Evolutionary conservation across 305 asterid genomes (phyloP).

Genomic region (Fraxinus paxiana): DNA sequence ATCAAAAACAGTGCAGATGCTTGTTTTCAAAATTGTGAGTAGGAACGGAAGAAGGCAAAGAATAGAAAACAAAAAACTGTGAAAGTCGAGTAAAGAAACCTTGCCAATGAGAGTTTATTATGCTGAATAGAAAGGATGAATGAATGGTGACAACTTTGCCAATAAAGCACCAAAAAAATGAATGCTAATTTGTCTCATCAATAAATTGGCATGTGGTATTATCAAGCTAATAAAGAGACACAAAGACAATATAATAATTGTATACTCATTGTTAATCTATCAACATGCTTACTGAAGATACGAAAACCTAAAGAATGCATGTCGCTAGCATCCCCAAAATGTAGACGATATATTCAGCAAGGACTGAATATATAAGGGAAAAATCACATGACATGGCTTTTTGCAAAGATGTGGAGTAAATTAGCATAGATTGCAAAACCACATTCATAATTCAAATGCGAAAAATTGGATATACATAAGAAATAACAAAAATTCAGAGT

Average conservation of each 20-base stretch:
- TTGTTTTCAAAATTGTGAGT: neutral
- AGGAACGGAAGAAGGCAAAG: neutral
- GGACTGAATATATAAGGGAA: neutral
- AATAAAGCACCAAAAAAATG: neutral
- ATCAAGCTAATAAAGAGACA: neutral
- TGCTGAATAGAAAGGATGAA: neutral
- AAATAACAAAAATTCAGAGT: too few relatives aligned
- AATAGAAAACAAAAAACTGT: too few relatives aligned
- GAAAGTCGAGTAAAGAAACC: neutral
- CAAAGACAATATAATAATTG: neutral
- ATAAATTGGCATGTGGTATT: neutral
- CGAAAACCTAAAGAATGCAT: neutral
- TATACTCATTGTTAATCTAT: neutral
- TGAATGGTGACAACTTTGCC: neutral
- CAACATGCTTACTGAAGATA: neutral
- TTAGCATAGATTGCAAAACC: too few relatives aligned
- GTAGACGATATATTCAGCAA: neutral
- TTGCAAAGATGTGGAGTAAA: too few relatives aligned
- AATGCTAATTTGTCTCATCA: neutral
- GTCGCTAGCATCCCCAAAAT: neutral
- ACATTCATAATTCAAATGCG: too few relatives aligned
- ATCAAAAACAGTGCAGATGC: too few relatives aligned
- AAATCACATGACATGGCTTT: too few relatives aligned
- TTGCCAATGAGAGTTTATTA: neutral
- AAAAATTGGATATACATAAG: too few relatives aligned